Evolutionary conservation across 2,329 filamentous ascomycete species (phyloP).

Genomic region (Aaosphaeria pasadenensis): DNA sequence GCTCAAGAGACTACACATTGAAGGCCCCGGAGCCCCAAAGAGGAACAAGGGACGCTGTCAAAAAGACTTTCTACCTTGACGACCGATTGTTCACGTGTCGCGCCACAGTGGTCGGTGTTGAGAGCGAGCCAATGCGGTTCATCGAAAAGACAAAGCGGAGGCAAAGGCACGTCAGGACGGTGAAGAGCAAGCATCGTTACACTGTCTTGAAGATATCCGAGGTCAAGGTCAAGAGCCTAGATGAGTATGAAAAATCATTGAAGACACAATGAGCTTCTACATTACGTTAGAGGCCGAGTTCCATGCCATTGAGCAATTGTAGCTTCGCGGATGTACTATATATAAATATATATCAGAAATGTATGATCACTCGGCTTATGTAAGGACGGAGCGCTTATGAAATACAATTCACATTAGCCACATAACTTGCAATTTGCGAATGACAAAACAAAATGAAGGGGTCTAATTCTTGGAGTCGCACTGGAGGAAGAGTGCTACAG

Average conservation of each 20-base stretch:
- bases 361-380: too few species aligned
- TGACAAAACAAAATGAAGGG: too few species aligned
- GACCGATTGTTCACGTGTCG: constrained; percentile 81
- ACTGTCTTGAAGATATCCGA: constrained; percentile 85
- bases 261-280: too few species aligned
- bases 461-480: too few species aligned
- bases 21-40: constrained; percentile 48
- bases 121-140: constrained; percentile 62
- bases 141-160: constrained; percentile 64
- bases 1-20: constrained; percentile 86
- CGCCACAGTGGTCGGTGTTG: constrained; percentile 78
- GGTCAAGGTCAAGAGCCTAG: constrained; percentile 62
- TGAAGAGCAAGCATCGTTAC: constrained; percentile 87
- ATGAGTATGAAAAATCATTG: constrained; percentile 46
- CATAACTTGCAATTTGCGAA: too few species aligned
- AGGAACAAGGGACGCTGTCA: constrained; percentile 26
- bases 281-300: too few species aligned
- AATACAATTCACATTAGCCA: too few species aligned
- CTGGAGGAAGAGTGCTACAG: too few species aligned
- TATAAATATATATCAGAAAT: too few species aligned
- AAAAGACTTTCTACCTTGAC: constrained; percentile 64
- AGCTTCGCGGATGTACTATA: too few species aligned
- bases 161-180: constrained; percentile 63
- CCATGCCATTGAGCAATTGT: too few species aligned
- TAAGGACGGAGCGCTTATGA: too few species aligned